A percentile compares a stretch with the other conserved stretches of the same genome.
phyloP scores from a whole-genome alignment of 75 land plant genomes.

The Pseudotsuga menziesii region DNA sequence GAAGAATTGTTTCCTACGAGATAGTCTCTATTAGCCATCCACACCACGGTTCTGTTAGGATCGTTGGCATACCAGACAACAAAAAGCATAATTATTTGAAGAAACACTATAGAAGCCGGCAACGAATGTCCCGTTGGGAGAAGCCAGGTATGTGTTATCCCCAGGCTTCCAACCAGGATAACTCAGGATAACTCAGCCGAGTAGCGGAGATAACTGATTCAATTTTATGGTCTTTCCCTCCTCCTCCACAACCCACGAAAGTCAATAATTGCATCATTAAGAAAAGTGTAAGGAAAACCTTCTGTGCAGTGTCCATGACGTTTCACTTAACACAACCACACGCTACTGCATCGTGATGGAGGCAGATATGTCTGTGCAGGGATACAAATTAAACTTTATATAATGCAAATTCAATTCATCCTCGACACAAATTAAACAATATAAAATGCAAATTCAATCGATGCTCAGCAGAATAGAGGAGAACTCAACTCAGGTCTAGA shows the following conservation, averaged over 20 bases:
- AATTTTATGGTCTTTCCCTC: background rate
- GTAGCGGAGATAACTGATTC: background rate
- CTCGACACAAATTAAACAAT: no score
- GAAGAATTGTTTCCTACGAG: slow-evolving; percentile 7
- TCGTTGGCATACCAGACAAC: slow-evolving; percentile 31
- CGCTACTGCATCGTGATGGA: no score
- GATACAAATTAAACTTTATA: no score
- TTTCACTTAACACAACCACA: no score
- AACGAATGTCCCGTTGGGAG: slow-evolving; percentile 30
- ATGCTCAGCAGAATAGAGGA: no score
- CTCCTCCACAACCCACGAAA: background rate
- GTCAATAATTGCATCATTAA: no score
- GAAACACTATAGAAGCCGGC: slow-evolving; percentile 28
- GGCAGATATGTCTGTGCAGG: no score
- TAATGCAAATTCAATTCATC: no score
- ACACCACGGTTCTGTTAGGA: slow-evolving; percentile 12
- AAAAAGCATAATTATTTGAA: slow-evolving; percentile 23
- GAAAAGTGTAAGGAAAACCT: background rate
- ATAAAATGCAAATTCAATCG: no score
- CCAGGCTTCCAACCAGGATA: slow-evolving; percentile 28
- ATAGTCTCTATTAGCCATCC: slow-evolving; percentile 17
- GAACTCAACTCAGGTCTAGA: no score
- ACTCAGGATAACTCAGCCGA: slow-evolving; percentile 21
- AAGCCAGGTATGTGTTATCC: slow-evolving; percentile 26
- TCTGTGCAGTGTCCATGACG: background rate